Conservation (phyloP, 2,329 filamentous ascomycete species). For the Aspergillus viridinutans region DNA sequence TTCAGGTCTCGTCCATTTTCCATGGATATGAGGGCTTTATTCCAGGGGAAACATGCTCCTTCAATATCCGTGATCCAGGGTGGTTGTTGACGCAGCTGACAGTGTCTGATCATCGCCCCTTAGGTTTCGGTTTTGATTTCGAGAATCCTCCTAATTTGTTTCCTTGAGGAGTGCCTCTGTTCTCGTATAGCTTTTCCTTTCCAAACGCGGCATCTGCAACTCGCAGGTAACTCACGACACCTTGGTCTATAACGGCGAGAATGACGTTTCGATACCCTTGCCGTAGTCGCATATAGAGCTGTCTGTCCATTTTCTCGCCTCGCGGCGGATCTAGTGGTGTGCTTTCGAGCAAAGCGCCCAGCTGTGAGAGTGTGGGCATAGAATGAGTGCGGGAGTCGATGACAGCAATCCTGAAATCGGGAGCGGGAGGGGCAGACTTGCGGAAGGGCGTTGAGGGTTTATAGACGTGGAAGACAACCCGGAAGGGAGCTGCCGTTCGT, state of each 20-base stretch:
- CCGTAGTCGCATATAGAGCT: conserved; percentile 73
- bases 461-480: conserved; percentile 76
- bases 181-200: conserved; percentile 66
- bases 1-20: conserved; percentile 20
- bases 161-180: conserved; percentile 23
- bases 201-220: conserved; percentile 77
- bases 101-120: conserved; percentile 28
- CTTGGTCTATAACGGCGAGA: conserved; percentile 83
- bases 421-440: conserved; percentile 71
- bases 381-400: conserved; percentile 64
- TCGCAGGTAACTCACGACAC: conserved; percentile 81
- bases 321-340: conserved; percentile 64
- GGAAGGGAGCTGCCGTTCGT: conserved; percentile 54
- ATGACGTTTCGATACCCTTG: conserved; percentile 81
- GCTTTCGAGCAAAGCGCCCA: conserved; percentile 67
- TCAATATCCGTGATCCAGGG: background rate
- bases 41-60: conserved; percentile 25
- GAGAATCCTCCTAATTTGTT: conserved; percentile 27
- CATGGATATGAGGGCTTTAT: conserved; percentile 23
- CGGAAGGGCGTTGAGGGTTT: conserved; percentile 68
- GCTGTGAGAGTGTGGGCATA: conserved; percentile 69
- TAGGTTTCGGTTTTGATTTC: conserved; percentile 24
- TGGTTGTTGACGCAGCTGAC: background rate
- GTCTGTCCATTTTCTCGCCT: conserved; percentile 44
- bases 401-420: conserved; percentile 82